These are phyloP conservation scores for Prunus campanulata DNA, from an alignment of 306 rosid species.

Conservation along the genomic window DNA sequence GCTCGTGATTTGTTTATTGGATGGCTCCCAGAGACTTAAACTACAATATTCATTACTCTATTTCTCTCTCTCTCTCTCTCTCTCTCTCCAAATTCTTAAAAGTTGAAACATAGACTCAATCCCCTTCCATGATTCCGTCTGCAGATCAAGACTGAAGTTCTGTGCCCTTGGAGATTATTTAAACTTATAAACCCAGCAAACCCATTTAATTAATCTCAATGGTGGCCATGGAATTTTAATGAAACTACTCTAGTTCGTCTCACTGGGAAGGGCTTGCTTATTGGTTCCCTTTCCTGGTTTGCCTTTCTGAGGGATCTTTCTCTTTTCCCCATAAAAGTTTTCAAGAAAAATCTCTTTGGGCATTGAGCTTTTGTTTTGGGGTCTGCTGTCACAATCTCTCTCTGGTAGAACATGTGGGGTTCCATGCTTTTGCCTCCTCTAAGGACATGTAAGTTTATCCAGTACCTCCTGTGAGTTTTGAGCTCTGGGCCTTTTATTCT, in stretches of 20 bases:
- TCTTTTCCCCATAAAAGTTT: slow-evolving; percentile 45
- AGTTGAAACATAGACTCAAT: slow-evolving; percentile 26
- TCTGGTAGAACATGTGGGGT: slow-evolving; percentile 57
- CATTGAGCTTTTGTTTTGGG: slow-evolving; percentile 60
- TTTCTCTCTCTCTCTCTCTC: background rate
- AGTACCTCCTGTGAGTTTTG: slow-evolving; percentile 45
- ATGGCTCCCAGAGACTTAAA: slow-evolving; percentile 39
- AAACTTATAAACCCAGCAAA: slow-evolving; percentile 19
- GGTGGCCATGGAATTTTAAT: slow-evolving; percentile 13
- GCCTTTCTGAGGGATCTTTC: slow-evolving; percentile 44
- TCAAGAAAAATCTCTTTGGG: slow-evolving; percentile 60
- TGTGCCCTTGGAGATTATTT: slow-evolving; percentile 29
- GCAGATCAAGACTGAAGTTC: slow-evolving; percentile 43
- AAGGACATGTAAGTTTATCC: slow-evolving; percentile 39
- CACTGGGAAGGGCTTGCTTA: slow-evolving; percentile 17
- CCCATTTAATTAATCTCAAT: slow-evolving; percentile 23
- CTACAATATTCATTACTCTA: slow-evolving; percentile 12
- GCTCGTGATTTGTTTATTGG: slow-evolving; percentile 48
- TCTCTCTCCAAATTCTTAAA: background rate
- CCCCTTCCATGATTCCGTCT: slow-evolving; percentile 49
- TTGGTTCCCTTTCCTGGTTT: slow-evolving; percentile 42
- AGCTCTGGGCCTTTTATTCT: slow-evolving; percentile 49
- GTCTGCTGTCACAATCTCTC: slow-evolving; percentile 33
- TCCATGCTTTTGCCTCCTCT: slow-evolving; percentile 61
- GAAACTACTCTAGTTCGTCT: slow-evolving; percentile 3